Evolutionary conservation across 768 basidiomycete genomes (phyloP).

Genomic region (Termitomyces eurrhizus): DNA sequence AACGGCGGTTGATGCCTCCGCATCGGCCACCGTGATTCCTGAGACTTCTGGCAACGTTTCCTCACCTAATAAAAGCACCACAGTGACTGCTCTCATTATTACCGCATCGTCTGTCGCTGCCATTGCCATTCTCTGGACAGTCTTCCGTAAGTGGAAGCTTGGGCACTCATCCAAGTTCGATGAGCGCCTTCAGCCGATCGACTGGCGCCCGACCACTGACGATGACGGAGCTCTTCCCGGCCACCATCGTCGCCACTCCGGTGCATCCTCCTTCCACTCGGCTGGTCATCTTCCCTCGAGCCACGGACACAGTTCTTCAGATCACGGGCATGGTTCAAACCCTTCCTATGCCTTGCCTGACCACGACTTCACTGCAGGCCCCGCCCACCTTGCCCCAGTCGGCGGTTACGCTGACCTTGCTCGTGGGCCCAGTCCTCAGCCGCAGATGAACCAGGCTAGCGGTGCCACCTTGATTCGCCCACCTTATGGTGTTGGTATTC

Average conservation of each 20-base stretch:
- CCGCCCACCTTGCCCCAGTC: constrained; percentile 54
- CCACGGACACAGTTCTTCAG: constrained; percentile 23
- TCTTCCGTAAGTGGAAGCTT: constrained; percentile 92
- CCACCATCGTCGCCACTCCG: constrained; percentile 52
- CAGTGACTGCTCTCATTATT: constrained; percentile 63
- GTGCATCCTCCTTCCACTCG: constrained; percentile 70
- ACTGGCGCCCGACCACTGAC: constrained; percentile 72
- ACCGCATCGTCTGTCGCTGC: constrained; percentile 67
- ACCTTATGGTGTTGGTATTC: constrained; percentile 54
- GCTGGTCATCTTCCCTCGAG: constrained; percentile 33
- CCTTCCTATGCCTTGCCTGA: constrained; percentile 50
- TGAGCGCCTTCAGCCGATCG: constrained; percentile 81
- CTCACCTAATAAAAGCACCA: constrained; percentile 30
- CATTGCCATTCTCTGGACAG: constrained; percentile 75
- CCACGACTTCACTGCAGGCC: constrained; percentile 74
- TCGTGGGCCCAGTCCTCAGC: constrained; percentile 69
- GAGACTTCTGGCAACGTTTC: constrained; percentile 23
- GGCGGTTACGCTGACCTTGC: constrained; percentile 83
- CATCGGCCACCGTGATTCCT: constrained; percentile 26
- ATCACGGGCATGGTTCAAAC: constrained; percentile 26
- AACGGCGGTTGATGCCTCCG: constrained; percentile 22
- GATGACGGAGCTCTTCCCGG: constrained; percentile 45
- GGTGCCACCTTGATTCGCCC: constrained; percentile 45
- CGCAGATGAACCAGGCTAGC: constrained; percentile 53
- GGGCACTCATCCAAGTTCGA: constrained; percentile 77